These are phyloP conservation scores for Sporothrix phasma DNA, from an alignment of 2,329 filamentous ascomycete genomes.

Conservation along the genomic window DNA sequence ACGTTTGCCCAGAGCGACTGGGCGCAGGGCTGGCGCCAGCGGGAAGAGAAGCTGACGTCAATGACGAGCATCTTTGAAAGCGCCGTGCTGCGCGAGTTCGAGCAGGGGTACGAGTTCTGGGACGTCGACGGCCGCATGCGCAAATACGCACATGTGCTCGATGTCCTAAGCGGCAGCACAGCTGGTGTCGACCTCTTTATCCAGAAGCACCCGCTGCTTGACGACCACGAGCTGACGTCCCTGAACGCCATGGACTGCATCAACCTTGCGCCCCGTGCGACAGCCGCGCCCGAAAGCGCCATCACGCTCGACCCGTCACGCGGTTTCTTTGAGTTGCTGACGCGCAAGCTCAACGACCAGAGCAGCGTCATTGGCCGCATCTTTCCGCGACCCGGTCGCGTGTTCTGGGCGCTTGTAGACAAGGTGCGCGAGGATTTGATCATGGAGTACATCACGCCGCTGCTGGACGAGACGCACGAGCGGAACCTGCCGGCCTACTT, in stretches of 20 bases:
- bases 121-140: conserved; percentile 85
- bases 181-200: conserved; percentile 77
- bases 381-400: conserved; percentile 60
- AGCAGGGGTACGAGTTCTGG: conserved; percentile 79
- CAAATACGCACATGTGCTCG: conserved; percentile 78
- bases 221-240: conserved; percentile 58
- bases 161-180: conserved; percentile 68
- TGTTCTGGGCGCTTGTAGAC: conserved; percentile 70
- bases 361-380: conserved; percentile 67
- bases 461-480: conserved; percentile 82
- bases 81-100: conserved; percentile 82
- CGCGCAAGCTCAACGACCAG: conserved; percentile 73
- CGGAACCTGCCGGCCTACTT: conserved; percentile 67
- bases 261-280: conserved; percentile 42
- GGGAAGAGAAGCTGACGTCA: conserved; percentile 60
- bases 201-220: conserved; percentile 77
- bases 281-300: conserved; percentile 36
- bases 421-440: conserved; percentile 77
- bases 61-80: conserved; percentile 83
- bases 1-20: conserved; percentile 74
- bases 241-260: conserved; percentile 69
- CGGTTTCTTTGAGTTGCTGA: conserved; percentile 66
- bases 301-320: conserved; percentile 73
- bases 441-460: conserved; percentile 71
- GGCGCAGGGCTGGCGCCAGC: conserved; percentile 59